phyloP scores from a whole-genome alignment of 352 stramenopile species.

The Thalassiosira livingstoniorum region DNA sequence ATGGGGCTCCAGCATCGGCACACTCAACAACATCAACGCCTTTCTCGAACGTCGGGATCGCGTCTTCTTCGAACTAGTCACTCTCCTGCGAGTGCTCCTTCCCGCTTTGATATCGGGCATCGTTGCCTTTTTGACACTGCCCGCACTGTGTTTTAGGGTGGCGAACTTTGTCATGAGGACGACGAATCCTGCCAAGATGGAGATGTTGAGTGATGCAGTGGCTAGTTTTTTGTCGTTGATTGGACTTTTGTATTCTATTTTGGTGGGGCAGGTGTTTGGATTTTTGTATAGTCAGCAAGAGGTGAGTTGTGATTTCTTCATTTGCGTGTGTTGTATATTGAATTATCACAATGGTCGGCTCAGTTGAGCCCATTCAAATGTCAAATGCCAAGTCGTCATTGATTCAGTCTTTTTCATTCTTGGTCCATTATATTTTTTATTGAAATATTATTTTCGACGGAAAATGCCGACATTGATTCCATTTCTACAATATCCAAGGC shows the following conservation, averaged over 20 bases:
- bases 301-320: constrained; percentile 23
- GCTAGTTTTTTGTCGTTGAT: constrained; percentile 61
- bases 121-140: constrained; percentile 43
- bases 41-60: constrained; percentile 17
- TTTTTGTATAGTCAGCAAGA: constrained; percentile 74
- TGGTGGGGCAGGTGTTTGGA: constrained; percentile 65
- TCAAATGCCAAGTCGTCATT: not conserved
- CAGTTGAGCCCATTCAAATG: not conserved
- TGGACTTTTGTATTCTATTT: constrained; percentile 67
- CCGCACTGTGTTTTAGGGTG: constrained; percentile 22
- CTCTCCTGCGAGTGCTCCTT: constrained; percentile 53
- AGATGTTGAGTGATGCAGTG: constrained; percentile 55
- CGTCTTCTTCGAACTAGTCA: constrained; percentile 39
- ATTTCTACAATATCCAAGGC: constrained; percentile 32
- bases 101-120: constrained; percentile 44
- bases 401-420: not conserved
- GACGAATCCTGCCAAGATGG: constrained; percentile 31
- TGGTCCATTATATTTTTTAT: too few relatives aligned
- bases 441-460: too few relatives aligned
- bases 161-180: constrained; percentile 31
- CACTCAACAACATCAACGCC: not conserved
- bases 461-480: too few relatives aligned
- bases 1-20: not conserved
- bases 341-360: not conserved
- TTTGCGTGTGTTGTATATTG: not conserved